Percentiles rank a stretch among this genome's conserved stretches.
phyloP scores from a whole-genome alignment of 108 stramenopile species.

The Schizochytrium sp. region DNA sequence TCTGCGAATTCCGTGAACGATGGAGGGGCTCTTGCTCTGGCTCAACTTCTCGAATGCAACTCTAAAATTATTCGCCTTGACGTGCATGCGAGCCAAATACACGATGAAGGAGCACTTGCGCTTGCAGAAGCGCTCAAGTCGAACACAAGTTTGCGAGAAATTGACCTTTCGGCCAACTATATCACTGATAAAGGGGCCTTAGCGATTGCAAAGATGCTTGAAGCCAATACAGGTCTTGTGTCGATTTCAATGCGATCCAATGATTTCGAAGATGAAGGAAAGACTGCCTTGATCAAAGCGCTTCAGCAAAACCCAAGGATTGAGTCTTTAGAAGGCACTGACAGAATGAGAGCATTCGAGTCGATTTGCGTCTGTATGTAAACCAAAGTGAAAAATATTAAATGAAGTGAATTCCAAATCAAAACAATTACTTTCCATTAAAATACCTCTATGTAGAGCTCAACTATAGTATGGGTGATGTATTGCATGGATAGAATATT shows the following conservation, averaged over 20 bases:
- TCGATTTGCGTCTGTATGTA: conserved; percentile 51
- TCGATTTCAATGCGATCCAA: conserved; percentile 31
- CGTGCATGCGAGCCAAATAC: conserved; percentile 50
- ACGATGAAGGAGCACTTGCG: conserved; percentile 43
- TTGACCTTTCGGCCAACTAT: conserved; percentile 5
- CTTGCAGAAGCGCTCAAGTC: conserved; percentile 3
- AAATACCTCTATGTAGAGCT: no score
- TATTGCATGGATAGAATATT: no score
- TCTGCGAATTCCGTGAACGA: conserved; percentile 28
- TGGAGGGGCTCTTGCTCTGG: conserved; percentile 17
- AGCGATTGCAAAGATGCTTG: not conserved
- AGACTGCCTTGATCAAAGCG: not conserved
- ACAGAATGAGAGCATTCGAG: conserved; percentile 8
- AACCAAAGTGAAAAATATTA: not conserved
- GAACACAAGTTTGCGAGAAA: not conserved
- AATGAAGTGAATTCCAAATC: no score
- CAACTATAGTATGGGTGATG: no score
- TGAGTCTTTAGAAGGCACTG: conserved; percentile 31
- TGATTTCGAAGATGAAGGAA: conserved; percentile 24
- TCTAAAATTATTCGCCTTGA: not conserved
- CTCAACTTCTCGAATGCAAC: not conserved
- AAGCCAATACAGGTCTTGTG: conserved; percentile 4
- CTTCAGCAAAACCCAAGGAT: conserved; percentile 16
- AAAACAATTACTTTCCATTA: no score
- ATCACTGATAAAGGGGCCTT: conserved; percentile 41